phyloP scores from a whole-genome alignment of 225 moss, liverwort and hornwort genomes.

The Marchantia polymorpha region DNA sequence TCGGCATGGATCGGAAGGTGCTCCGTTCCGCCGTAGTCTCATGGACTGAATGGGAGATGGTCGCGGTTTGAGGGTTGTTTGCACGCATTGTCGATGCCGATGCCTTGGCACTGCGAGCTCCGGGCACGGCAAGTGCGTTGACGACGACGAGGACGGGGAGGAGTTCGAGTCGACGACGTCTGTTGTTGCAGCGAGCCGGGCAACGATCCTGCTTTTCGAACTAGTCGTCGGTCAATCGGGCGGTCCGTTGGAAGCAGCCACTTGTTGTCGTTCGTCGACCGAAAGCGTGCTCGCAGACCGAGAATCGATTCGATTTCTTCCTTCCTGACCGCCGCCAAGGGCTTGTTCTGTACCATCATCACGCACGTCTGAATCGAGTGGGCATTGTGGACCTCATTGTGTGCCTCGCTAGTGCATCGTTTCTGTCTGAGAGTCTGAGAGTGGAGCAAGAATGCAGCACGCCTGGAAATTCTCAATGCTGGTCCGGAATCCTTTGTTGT shows the following conservation, averaged over 20 bases:
- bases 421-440: not conserved
- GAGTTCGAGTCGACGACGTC: not conserved
- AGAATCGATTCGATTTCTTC: not conserved
- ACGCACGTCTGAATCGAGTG: not conserved
- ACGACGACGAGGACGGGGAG: too few species aligned
- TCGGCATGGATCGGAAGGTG: not conserved
- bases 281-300: not conserved
- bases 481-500: not conserved
- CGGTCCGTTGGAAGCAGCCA: not conserved
- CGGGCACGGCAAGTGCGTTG: too few species aligned
- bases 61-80: not conserved
- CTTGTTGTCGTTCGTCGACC: not conserved
- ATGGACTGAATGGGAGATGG: not conserved
- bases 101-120: not conserved
- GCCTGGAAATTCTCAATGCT: too few species aligned
- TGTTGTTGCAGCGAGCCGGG: not conserved
- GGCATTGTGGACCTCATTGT: not conserved
- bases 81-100: slow-evolving; percentile 2
- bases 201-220: not conserved
- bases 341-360: too few species aligned
- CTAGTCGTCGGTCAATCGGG: too few species aligned
- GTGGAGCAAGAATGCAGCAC: not conserved
- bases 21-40: not conserved
- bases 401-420: not conserved
- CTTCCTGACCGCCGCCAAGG: not conserved